Base-by-base conservation (phyloP, 23 red algal genomes). In the Agarophyton chilense region DNA sequence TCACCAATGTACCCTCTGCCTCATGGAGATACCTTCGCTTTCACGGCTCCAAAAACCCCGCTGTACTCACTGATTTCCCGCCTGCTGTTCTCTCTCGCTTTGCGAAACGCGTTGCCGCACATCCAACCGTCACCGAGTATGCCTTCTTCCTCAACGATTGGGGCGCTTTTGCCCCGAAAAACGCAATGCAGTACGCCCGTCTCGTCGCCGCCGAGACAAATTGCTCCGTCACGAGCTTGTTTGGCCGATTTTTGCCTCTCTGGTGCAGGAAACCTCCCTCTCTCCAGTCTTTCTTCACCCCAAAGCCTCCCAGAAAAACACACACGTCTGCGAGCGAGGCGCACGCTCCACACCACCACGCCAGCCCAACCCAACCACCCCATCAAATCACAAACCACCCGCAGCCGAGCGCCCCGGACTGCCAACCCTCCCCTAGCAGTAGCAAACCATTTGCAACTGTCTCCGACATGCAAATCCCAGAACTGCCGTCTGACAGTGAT, bases 11-110 rank as follows among this genome's bases (percentile, higher is more conserved):
- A 0, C 77, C 77, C 26, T 21, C 52, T 16, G 77, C 77, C 22
- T 38, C 77, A 42, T 81, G 77, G 77, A 41, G 52, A 25, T 81
- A 81, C 24, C 36, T 61, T 81, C 77, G 77, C 32, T 81, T 81
- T 60, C 77, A 81, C 25, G 77, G 77, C 2, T 81, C 77, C 31
- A 81, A 81, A 52, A 81, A 81, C 18, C 77, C 77, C 2, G 47
- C 52, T 18, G 77, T 81, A 4, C 52, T 61, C 39, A 81, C 77
- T 6, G 52, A 61, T 57, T 81, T 81, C 32, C 16, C 24, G 18
- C 43, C 58, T 32, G 39, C 36, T 25, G 44, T 81, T 39, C 56
- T 81, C 52, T 10, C 28, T 52, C 39, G 24, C 26, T 61, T 81
- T 81, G 51, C 77, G 12, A 55, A 81, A 56, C 77, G 56, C 4